These are phyloP conservation scores for Jimgerdemannia flammicorona DNA, from an alignment of 192 early-diverging fungal species.

Conservation along the genomic window DNA sequence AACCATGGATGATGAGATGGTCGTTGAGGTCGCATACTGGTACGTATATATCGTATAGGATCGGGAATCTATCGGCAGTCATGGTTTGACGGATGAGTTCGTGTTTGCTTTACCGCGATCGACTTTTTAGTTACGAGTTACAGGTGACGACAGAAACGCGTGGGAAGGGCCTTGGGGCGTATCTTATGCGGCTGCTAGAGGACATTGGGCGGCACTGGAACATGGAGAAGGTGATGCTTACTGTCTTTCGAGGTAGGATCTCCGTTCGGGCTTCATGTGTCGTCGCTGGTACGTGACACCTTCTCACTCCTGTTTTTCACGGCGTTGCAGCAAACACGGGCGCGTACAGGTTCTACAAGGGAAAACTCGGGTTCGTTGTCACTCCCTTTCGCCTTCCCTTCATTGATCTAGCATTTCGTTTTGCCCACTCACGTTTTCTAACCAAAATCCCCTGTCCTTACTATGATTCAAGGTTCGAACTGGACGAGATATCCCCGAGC, in stretches of 20 bases:
- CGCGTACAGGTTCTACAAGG: constrained; percentile 60
- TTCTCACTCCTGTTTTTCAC: neutral
- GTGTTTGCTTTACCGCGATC: neutral
- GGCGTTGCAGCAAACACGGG: constrained; percentile 40
- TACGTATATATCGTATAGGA: constrained; percentile 19
- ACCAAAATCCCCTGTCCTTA: neutral
- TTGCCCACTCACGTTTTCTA: neutral
- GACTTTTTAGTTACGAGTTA: constrained; percentile 54
- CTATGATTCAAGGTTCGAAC: constrained; percentile 36
- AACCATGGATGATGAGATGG: constrained; percentile 47
- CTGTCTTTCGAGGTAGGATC: constrained; percentile 59
- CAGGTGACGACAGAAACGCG: constrained; percentile 44
- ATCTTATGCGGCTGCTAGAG: constrained; percentile 52
- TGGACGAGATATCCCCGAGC: constrained; percentile 64
- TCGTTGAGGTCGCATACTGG: constrained; percentile 61
- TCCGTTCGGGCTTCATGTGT: too few relatives aligned
- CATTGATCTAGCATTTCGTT: neutral
- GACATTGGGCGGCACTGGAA: constrained; percentile 41
- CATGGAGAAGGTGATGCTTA: constrained; percentile 66
- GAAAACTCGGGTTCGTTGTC: constrained; percentile 43
- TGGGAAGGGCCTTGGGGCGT: constrained; percentile 50
- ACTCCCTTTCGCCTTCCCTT: neutral
- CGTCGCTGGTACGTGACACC: neutral
- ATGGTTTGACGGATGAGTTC: neutral
- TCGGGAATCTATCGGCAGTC: neutral